Evolutionary conservation across 1,284 basidiomycete species (phyloP), one percentile per base, ranked within the genome.

Genomic region (Ceratobasidium sp.): DNA sequence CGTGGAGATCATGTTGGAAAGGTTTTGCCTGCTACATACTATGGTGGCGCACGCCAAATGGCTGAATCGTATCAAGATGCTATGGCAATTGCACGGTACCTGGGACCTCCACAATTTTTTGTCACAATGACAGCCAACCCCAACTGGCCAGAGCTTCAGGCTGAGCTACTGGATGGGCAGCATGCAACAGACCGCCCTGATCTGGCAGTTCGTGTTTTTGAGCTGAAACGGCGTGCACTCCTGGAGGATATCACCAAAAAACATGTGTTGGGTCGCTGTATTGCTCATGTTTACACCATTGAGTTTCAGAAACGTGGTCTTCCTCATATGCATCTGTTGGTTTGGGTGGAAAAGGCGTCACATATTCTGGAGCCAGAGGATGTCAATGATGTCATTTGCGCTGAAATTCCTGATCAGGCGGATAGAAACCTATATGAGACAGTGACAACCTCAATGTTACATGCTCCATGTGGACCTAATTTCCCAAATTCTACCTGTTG

Each of bases 271-370:
- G 83, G 62, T 14, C 28, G 30, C 18, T 26, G 14, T 1, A 78
- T 78, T 30, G 83, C 80, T 0, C 69, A 81, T 69, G 80, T 86
- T 0, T 84, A 83, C 71, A 81, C 80, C 1, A 84, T 86, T 72
- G 84, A 87, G 73, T 87, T 84, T 70, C 86, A 87, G 74, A 87
- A 85, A 72, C 77, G 82, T 1, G 83, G 84, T 0, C 78, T 86
- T 0, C 84, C 84, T 84, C n/a, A n/a, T n/a, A n/a, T n/a, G n/a
- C n/a, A n/a, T n/a, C n/a, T n/a, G n/a, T n/a, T n/a, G n/a, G n/a
- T n/a, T n/a, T n/a, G n/a, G n/a, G n/a, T n/a, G n/a, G n/a, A n/a
- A n/a, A n/a, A n/a, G n/a, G n/a, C n/a, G n/a, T n/a, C n/a, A n/a
- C n/a, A n/a, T n/a, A n/a, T n/a, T n/a, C n/a, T n/a, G n/a, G n/a